Percentiles rank a stretch among this genome's conserved stretches.
These are phyloP conservation scores for Neonectria sp. DNA, from an alignment of 2,329 filamentous ascomycete genomes.

Conservation along the genomic window DNA sequence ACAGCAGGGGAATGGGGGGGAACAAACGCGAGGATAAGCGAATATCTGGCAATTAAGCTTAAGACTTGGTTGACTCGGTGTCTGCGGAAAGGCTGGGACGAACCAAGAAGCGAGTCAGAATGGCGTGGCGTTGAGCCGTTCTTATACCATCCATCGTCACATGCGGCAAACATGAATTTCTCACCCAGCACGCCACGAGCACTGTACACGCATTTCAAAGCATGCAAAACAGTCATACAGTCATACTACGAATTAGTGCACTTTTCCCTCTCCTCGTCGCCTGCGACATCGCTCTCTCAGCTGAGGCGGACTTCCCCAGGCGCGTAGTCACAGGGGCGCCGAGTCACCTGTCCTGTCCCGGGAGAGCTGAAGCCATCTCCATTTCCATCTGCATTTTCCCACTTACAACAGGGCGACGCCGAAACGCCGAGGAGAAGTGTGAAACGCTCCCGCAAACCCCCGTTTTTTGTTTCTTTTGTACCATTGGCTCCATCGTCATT, in stretches of 20 bases:
- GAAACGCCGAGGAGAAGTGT: not conserved
- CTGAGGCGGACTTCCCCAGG: slow-evolving; percentile 7
- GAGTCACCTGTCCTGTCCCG: not conserved
- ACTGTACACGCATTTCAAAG: slow-evolving; percentile 11
- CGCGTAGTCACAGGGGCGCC: not conserved
- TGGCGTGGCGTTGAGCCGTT: slow-evolving; percentile 11
- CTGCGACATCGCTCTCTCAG: slow-evolving; percentile 20
- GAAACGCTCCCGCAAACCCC: slow-evolving; percentile 14
- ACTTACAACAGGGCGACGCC: not conserved
- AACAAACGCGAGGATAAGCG: not conserved
- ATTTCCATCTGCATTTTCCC: not conserved
- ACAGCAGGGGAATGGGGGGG: not conserved
- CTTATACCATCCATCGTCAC: slow-evolving; percentile 10
- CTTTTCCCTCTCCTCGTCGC: not conserved
- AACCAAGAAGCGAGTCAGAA: not conserved
- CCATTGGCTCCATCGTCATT: not conserved
- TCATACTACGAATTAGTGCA: not conserved
- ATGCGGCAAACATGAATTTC: slow-evolving; percentile 21
- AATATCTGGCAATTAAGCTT: not conserved
- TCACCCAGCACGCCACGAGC: slow-evolving; percentile 4
- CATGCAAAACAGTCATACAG: not conserved
- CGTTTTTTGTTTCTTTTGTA: not conserved
- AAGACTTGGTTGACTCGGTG: not conserved
- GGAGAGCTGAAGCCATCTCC: slow-evolving; percentile 6
- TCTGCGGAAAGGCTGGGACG: not conserved